Conservation (phyloP, 192 early-diverging fungal species). For the Martensiomyces pterosporus region DNA sequence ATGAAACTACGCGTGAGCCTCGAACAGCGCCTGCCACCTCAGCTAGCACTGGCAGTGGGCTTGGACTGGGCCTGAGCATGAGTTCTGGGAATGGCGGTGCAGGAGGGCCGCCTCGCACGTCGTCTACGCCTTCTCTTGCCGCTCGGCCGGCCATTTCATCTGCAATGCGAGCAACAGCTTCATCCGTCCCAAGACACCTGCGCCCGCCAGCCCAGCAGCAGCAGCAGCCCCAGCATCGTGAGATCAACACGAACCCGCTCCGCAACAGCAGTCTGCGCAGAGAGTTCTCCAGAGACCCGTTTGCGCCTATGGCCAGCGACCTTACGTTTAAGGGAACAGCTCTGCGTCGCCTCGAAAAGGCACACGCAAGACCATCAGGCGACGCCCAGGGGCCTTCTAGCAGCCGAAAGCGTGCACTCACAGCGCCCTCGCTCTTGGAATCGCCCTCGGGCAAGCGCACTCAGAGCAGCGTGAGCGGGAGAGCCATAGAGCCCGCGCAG, state of each 20-base stretch:
- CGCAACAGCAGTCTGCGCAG: conserved; percentile 15
- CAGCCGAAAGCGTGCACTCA: conserved; percentile 47
- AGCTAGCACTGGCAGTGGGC: neutral
- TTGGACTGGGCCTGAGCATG: conserved; percentile 38
- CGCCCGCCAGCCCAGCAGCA: no score
- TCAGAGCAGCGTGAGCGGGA: conserved; percentile 8
- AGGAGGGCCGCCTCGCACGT: neutral
- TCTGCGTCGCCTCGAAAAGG: conserved; percentile 35
- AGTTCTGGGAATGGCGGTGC: no score
- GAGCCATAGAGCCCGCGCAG: conserved; percentile 7
- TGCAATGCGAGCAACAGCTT: no score
- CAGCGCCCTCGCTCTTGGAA: conserved; percentile 45
- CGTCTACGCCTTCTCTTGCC: neutral
- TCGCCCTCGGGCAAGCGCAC: conserved; percentile 16
- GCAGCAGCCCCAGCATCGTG: neutral
- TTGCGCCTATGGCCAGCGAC: conserved; percentile 24
- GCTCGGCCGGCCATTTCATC: no score
- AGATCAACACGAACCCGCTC: neutral
- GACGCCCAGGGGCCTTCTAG: conserved; percentile 1
- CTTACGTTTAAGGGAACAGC: conserved; percentile 44
- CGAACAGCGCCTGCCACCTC: conserved; percentile 24
- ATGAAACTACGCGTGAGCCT: conserved; percentile 10
- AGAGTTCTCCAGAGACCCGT: conserved; percentile 18
- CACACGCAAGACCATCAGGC: conserved; percentile 11
- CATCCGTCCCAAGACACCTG: no score